Conservation (phyloP, 1,284 basidiomycete species). For the Pyrrhoderma lamaoense region DNA sequence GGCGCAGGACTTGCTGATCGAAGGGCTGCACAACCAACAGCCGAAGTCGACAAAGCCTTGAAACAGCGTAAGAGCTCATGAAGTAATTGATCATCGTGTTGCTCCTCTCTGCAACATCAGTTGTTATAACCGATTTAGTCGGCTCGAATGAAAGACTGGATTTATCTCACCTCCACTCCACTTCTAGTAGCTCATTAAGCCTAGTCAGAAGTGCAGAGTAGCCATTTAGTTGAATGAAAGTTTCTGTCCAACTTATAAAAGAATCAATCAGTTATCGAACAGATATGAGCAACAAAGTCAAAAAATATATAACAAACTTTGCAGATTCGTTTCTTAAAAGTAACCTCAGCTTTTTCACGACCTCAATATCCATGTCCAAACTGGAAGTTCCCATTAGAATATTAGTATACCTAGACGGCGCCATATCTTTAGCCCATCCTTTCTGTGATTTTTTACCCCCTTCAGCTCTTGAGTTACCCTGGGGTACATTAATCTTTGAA, state of each 20-base stretch:
- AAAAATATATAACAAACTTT: conserved; percentile 39
- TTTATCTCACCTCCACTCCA: conserved; percentile 92
- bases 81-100: conserved; percentile 92
- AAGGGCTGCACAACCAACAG: conserved; percentile 76
- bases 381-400: conserved; percentile 60
- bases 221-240: conserved; percentile 81
- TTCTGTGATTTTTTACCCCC: conserved; percentile 28
- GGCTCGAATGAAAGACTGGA: background rate
- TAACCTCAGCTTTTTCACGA: conserved; percentile 70
- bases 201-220: conserved; percentile 79
- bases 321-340: conserved; percentile 83
- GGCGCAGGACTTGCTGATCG: conserved; percentile 80
- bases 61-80: conserved; percentile 91
- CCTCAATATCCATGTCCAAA: conserved; percentile 61
- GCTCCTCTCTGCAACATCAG: conserved; percentile 72
- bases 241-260: conserved; percentile 72
- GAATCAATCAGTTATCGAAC: conserved; percentile 2
- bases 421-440: conserved; percentile 29
- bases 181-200: conserved; percentile 86
- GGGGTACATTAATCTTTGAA: conserved; percentile 38
- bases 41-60: conserved; percentile 88
- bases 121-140: conserved; percentile 4
- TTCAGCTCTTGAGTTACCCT: conserved; percentile 32
- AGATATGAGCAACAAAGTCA: background rate
- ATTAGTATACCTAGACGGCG: conserved; percentile 57